Percentiles rank a stretch among this genome's conserved stretches.
Evolutionary conservation across 2,329 filamentous ascomycete species (phyloP).

Genomic region (Colletotrichum gloeosporioides): DNA sequence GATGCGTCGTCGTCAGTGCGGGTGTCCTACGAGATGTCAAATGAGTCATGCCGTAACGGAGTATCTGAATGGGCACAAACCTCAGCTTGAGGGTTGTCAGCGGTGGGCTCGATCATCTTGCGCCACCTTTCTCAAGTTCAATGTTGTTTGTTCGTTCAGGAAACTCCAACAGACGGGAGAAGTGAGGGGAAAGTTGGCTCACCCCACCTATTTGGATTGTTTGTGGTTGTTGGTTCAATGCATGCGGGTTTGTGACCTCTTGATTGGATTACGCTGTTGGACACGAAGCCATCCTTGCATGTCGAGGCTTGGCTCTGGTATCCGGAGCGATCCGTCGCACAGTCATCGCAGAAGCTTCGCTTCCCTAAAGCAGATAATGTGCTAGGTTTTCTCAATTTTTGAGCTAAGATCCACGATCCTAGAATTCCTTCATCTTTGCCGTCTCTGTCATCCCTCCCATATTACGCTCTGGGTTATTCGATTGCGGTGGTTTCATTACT

Average conservation of each 20-base stretch:
- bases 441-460: no score
- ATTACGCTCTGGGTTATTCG: neutral
- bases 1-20: neutral
- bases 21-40: neutral
- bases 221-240: neutral
- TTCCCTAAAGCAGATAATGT: neutral
- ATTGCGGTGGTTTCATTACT: no score
- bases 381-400: neutral
- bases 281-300: neutral
- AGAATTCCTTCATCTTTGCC: neutral
- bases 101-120: neutral
- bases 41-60: neutral
- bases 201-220: neutral
- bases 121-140: accelerated
- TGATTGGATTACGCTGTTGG: neutral
- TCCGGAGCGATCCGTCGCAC: neutral
- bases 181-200: neutral
- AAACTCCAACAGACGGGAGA: neutral
- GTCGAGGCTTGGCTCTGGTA: neutral
- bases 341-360: neutral
- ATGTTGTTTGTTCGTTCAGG: neutral
- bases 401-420: neutral
- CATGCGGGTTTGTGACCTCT: neutral
- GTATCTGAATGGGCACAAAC: neutral
- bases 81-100: neutral